Evolutionary conservation across 768 basidiomycete species (phyloP).

Genomic region (Coprinopsis sp.): DNA sequence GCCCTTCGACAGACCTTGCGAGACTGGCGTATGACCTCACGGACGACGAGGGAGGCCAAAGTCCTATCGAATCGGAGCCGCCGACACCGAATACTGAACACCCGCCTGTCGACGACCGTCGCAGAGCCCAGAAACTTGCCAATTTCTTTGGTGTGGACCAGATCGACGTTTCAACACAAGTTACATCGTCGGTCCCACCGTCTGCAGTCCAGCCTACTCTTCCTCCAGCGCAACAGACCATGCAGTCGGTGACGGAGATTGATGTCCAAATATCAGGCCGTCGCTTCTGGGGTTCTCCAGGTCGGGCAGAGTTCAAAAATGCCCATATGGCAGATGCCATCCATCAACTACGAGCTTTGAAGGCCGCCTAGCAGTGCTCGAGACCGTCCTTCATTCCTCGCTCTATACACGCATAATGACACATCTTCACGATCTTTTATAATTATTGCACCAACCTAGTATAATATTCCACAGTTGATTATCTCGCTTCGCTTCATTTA

Average conservation of each 20-base stretch:
- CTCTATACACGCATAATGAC: no score
- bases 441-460: no score
- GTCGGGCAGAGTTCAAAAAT: slow-evolving; percentile 25
- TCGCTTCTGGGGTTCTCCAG: slow-evolving; percentile 34
- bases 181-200: no score
- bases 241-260: slow-evolving; percentile 21
- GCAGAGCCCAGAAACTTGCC: slow-evolving; percentile 49
- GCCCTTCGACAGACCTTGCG: not conserved
- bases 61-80: not conserved
- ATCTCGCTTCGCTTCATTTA: no score
- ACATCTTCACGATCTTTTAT: no score
- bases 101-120: slow-evolving; percentile 17
- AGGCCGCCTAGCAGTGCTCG: slow-evolving; percentile 23
- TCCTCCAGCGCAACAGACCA: not conserved
- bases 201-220: slow-evolving; percentile 11
- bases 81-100: not conserved
- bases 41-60: not conserved
- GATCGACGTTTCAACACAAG: slow-evolving; percentile 43
- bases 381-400: no score
- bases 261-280: slow-evolving; percentile 36
- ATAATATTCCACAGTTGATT: no score
- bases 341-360: slow-evolving; percentile 35
- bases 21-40: not conserved
- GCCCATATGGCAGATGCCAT: slow-evolving; percentile 40
- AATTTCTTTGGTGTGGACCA: slow-evolving; percentile 55